phyloP scores from a whole-genome alignment of 108 stramenopile species.

The Pseudonitzschia multiseries region DNA sequence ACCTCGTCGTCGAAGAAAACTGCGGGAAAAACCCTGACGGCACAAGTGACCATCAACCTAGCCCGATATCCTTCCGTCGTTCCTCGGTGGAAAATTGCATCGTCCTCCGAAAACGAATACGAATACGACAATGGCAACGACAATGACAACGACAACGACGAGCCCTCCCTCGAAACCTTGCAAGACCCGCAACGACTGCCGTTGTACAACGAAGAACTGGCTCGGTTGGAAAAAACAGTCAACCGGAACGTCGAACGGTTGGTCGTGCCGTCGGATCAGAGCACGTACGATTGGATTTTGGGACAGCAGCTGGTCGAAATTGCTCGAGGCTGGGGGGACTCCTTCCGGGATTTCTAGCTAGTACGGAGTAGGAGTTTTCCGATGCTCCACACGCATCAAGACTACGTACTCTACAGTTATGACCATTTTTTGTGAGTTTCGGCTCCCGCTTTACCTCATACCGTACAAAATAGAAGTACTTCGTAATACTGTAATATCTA shows the following conservation, averaged over 20 bases:
- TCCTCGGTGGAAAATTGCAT: constrained; percentile 51
- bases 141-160: too few relatives aligned
- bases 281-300: constrained; percentile 74
- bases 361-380: too few relatives aligned
- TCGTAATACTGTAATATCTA: too few relatives aligned
- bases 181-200: constrained; percentile 11
- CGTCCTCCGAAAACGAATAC: too few relatives aligned
- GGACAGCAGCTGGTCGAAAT: constrained; percentile 53
- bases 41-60: constrained; percentile 44
- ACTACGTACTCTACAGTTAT: too few relatives aligned
- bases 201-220: constrained; percentile 49
- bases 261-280: constrained; percentile 44
- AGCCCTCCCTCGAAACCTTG: constrained; percentile 27
- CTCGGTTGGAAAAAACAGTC: constrained; percentile 48
- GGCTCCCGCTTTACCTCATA: too few relatives aligned
- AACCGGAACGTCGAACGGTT: constrained; percentile 55
- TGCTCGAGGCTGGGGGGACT: constrained; percentile 14
- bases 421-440: too few relatives aligned
- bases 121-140: too few relatives aligned
- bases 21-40: constrained; percentile 35
- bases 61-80: constrained; percentile 58
- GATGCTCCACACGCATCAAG: too few relatives aligned
- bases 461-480: too few relatives aligned
- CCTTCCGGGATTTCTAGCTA: not conserved
- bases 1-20: not conserved